These are phyloP conservation scores for Zymoseptoria ardabiliae DNA, from an alignment of 2,329 filamentous ascomycete species.

Conservation along the genomic window DNA sequence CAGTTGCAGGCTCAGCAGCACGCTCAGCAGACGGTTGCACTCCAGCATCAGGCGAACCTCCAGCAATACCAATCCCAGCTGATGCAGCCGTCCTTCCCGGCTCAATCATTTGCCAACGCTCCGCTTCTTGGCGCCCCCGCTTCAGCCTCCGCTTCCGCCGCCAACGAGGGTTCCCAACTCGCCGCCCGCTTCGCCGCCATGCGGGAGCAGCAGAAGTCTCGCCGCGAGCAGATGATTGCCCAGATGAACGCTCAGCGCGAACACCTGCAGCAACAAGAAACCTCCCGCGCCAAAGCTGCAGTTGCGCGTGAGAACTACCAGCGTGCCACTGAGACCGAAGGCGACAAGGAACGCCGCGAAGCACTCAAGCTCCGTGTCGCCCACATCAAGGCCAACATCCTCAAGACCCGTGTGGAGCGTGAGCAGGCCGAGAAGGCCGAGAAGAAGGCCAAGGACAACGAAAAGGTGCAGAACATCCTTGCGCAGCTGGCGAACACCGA, in stretches of 20 bases:
- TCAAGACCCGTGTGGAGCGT: constrained; percentile 27
- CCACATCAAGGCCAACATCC: constrained; percentile 27
- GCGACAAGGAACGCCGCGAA: constrained; percentile 23
- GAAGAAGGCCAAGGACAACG: constrained; percentile 23
- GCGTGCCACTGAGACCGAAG: background rate
- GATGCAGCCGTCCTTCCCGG: background rate
- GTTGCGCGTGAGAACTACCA: background rate
- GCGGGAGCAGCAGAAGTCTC: constrained; percentile 25
- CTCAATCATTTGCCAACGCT: background rate
- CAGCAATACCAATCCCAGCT: background rate
- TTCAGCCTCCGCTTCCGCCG: background rate
- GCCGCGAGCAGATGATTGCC: constrained; percentile 31
- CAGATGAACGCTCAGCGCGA: constrained; percentile 19
- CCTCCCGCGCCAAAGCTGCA: background rate
- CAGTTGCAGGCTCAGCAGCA: background rate
- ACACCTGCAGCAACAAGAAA: constrained; percentile 7
- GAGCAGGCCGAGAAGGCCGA: constrained; percentile 22
- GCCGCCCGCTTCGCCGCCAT: constrained; percentile 19
- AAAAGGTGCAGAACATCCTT: constrained; percentile 25
- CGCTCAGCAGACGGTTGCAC: constrained; percentile 13
- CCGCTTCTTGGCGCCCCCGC: background rate
- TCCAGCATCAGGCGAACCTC: constrained; percentile 5
- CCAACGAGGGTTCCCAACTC: background rate
- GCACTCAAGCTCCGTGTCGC: constrained; percentile 26
- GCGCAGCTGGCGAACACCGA: constrained; percentile 14